Evolutionary conservation across 2,329 filamentous ascomycete genomes (phyloP).

Genomic region (Scedosporium dehoogii): DNA sequence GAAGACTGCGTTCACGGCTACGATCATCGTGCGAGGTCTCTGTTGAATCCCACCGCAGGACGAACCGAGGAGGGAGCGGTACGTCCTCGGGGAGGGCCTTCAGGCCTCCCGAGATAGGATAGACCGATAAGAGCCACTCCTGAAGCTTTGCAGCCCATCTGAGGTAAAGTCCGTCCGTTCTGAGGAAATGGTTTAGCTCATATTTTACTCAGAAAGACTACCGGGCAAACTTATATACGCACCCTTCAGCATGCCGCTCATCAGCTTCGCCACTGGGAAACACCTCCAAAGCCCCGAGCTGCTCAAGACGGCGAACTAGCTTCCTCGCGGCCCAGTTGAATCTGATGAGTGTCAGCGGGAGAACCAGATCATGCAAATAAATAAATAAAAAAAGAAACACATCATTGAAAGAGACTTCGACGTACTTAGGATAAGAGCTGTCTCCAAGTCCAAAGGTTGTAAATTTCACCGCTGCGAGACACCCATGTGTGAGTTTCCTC

Average conservation of each 20-base stretch:
- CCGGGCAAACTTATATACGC: constrained; percentile 20
- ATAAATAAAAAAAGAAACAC: constrained; percentile 72
- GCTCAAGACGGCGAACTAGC: constrained; percentile 70
- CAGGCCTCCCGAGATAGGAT: constrained; percentile 58
- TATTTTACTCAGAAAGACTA: background rate
- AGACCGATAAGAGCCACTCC: constrained; percentile 53
- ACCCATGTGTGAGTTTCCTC: constrained; percentile 63
- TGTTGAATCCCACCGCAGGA: constrained; percentile 1
- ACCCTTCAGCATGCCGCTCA: constrained; percentile 90
- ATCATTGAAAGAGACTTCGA: constrained; percentile 55
- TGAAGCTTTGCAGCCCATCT: constrained; percentile 65
- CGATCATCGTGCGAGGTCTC: constrained; percentile 1
- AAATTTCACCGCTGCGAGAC: constrained; percentile 60
- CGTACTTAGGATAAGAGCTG: constrained; percentile 83
- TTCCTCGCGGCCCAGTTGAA: constrained; percentile 93
- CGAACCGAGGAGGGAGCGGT: constrained; percentile 63
- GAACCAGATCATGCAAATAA: constrained; percentile 44
- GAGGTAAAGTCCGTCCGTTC: constrained; percentile 72
- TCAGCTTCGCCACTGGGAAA: constrained; percentile 79
- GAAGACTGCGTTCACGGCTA: constrained; percentile 26
- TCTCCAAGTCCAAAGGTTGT: constrained; percentile 88
- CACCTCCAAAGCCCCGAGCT: constrained; percentile 71
- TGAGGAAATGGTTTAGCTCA: constrained; percentile 21
- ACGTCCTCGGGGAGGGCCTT: constrained; percentile 64
- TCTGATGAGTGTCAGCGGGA: constrained; percentile 65